Conservation (phyloP, 2,329 filamentous ascomycete species). For the Phaeosphaeria sp. region DNA sequence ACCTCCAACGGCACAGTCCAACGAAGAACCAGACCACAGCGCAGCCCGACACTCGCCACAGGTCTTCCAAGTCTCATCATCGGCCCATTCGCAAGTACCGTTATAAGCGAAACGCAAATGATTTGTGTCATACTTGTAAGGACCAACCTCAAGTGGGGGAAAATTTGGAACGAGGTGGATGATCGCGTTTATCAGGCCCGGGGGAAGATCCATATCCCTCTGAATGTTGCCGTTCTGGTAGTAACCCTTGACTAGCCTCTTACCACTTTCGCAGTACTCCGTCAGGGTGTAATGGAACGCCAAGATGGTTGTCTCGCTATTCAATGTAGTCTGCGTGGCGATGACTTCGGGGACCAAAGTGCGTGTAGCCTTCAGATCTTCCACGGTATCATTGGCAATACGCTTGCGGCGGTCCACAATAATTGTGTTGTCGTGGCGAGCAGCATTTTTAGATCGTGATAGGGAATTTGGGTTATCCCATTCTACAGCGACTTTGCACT, state of each 20-base stretch:
- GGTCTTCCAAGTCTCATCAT: constrained; percentile 15
- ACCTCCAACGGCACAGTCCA: constrained; percentile 4
- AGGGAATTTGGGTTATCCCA: neutral
- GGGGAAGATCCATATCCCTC: neutral
- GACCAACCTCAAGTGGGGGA: constrained; percentile 8
- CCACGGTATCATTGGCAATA: neutral
- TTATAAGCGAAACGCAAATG: constrained; percentile 12
- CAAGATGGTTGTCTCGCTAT: constrained; percentile 14
- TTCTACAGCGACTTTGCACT: neutral
- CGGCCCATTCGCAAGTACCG: constrained; percentile 19
- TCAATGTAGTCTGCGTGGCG: neutral
- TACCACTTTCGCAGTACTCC: constrained; percentile 7
- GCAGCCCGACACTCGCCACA: constrained; percentile 26
- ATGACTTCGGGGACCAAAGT: neutral
- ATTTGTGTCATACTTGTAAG: constrained; percentile 1
- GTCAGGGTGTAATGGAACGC: constrained; percentile 20
- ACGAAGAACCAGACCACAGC: constrained; percentile 3
- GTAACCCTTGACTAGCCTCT: neutral
- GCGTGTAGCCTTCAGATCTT: neutral
- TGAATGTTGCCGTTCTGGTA: constrained; percentile 1
- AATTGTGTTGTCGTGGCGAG: neutral
- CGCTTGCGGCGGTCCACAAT: neutral
- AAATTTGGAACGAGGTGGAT: constrained; percentile 8
- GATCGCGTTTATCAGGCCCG: neutral
- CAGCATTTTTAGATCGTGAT: neutral